Conservation (phyloP, 129 eudicot genomes). For the Tanacetum coccineum region DNA sequence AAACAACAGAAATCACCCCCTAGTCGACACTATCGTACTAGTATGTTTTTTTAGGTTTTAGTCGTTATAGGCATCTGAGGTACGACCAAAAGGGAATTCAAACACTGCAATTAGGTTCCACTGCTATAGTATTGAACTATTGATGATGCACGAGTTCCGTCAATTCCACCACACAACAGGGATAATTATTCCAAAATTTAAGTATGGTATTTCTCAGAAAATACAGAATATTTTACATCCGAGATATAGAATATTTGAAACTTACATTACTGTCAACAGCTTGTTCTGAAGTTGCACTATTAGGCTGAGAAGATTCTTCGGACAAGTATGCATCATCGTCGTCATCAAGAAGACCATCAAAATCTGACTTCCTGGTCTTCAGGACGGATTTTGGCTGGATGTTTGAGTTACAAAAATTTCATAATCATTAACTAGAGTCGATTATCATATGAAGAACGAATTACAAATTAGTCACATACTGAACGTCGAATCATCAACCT, state of each 20-base stretch:
- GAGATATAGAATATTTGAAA: neutral
- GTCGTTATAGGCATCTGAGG: too few relatives aligned
- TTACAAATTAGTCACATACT: slow-evolving; percentile 38
- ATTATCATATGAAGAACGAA: neutral
- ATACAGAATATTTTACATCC: neutral
- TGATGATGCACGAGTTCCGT: too few relatives aligned
- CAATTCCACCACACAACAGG: too few relatives aligned
- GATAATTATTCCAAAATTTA: too few relatives aligned
- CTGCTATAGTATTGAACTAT: too few relatives aligned
- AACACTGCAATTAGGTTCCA: too few relatives aligned
- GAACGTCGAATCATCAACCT: slow-evolving; percentile 73
- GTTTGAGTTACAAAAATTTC: slow-evolving; percentile 7
- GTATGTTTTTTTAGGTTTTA: too few relatives aligned
- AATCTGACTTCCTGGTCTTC: slow-evolving; percentile 61
- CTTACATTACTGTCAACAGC: slow-evolving; percentile 42
- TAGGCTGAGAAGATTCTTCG: slow-evolving; percentile 39
- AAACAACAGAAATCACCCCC: too few relatives aligned
- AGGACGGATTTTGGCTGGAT: slow-evolving; percentile 88
- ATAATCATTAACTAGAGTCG: neutral
- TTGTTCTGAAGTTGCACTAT: slow-evolving; percentile 39
- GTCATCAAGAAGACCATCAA: slow-evolving; percentile 62
- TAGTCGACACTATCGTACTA: too few relatives aligned
- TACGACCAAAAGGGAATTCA: too few relatives aligned
- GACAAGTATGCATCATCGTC: slow-evolving; percentile 38
- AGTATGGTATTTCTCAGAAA: too few relatives aligned